A percentile compares a stretch with the other conserved stretches of the same genome.
phyloP scores from a whole-genome alignment of 116 monocot species.

The Phalaenopsis hybrid region DNA sequence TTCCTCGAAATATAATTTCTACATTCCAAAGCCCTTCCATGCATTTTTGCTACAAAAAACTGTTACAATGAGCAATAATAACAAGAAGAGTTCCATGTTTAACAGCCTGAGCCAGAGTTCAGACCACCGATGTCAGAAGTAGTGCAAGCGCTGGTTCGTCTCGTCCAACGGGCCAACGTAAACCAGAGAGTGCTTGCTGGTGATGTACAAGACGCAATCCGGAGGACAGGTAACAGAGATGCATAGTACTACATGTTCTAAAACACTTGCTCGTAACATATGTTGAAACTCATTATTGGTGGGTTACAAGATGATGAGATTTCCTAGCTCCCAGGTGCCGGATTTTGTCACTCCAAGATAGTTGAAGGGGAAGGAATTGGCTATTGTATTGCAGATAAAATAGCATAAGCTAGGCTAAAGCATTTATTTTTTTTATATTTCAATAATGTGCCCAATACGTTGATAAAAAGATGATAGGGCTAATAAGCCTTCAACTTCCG shows the following conservation, averaged over 20 bases:
- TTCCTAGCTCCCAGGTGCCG: not conserved
- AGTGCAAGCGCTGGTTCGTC: constrained; percentile 77
- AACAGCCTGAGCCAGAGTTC: constrained; percentile 83
- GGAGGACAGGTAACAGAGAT: constrained; percentile 32
- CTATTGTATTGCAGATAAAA: too few relatives aligned
- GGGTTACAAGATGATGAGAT: too few relatives aligned
- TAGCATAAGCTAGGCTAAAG: too few relatives aligned
- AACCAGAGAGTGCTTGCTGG: constrained; percentile 54
- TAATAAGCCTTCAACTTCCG: not conserved
- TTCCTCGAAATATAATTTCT: not conserved
- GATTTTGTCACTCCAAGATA: not conserved
- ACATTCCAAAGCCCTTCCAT: too few relatives aligned
- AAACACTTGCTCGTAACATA: not conserved
- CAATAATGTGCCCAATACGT: too few relatives aligned
- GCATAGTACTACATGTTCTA: constrained; percentile 16
- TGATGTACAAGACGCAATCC: constrained; percentile 29
- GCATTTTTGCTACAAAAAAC: not conserved
- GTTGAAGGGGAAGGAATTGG: not conserved
- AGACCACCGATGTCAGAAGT: constrained; percentile 96
- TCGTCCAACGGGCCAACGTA: constrained; percentile 90
- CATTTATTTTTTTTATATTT: too few relatives aligned
- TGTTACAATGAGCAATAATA: not conserved
- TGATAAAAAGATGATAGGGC: not conserved
- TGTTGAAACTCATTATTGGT: too few relatives aligned
- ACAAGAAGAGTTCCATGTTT: not conserved